Percentiles rank a stretch among this genome's conserved stretches.
These are phyloP conservation scores for Mycosarcoma maydis DNA, from an alignment of 1,284 basidiomycete genomes.

Conservation along the genomic window DNA sequence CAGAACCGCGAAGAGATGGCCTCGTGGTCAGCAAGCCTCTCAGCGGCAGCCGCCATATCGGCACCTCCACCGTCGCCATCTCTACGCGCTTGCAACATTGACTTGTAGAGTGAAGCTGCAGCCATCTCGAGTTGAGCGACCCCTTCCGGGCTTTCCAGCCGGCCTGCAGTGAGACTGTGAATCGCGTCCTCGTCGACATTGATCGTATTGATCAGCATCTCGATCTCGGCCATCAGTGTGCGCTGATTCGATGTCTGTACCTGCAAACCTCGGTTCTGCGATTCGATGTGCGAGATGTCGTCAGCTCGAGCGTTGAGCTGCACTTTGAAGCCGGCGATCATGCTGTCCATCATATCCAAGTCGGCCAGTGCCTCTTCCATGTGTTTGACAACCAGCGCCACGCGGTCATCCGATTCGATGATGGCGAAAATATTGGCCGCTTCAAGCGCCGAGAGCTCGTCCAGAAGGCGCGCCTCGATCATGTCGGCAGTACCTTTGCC, in stretches of 20 bases:
- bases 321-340: conserved; percentile 62
- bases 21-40: conserved; percentile 86
- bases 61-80: conserved; percentile 71
- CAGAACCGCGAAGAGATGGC: conserved; percentile 89
- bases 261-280: conserved; percentile 94
- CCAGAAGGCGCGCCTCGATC: conserved; percentile 63
- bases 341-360: conserved; percentile 77
- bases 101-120: conserved; percentile 91
- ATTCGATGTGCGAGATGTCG: conserved; percentile 94
- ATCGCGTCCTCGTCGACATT: conserved; percentile 85
- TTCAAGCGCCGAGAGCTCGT: conserved; percentile 63
- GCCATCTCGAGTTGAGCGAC: conserved; percentile 80
- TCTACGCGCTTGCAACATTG: conserved; percentile 89
- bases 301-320: conserved; percentile 69
- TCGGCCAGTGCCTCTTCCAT: conserved; percentile 87
- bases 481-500: conserved; percentile 63
- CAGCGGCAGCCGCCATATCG: conserved; percentile 82
- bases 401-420: conserved; percentile 85
- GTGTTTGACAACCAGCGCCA: conserved; percentile 84
- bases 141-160: conserved; percentile 79
- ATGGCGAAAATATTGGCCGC: conserved; percentile 93
- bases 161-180: conserved; percentile 82
- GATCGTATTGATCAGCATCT: conserved; percentile 79
- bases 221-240: conserved; percentile 68
- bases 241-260: conserved; percentile 97